Base-by-base conservation (phyloP, 331 rosid genomes). In the Stylosanthes scabra region DNA sequence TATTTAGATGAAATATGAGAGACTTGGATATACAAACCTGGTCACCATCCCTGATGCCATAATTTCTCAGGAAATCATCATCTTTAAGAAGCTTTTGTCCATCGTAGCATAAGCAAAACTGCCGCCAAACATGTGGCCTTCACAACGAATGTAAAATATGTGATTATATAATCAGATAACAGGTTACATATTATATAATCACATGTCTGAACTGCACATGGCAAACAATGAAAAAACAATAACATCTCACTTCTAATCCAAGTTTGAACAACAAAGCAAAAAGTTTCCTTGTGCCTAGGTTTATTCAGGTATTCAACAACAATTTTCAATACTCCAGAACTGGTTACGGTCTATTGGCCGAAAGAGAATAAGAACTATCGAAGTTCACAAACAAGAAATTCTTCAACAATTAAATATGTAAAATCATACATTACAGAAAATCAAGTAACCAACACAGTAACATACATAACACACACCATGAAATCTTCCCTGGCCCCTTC, bases 51-150 rank as follows among this genome's bases (percentile, higher is more conserved):
- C 83, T 91, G 87, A 94, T 81, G 52, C 96, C 93, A 69, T 88
- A 87, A 49, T 82, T 69, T 74, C 74, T 81, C 71, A 94, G 86
- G 68, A 56, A 60, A 63, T 89, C 93, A 2, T 79, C 60, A 45
- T 91, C 97, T 0, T 64, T 42, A 25, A 94, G 64, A 59, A 94
- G 86, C 86, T 94, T 94, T 78, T 81, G 88, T 75, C 81, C 97
- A 79, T 74, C 86, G 79, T 69, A 89, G 83, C 91, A 82, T 76
- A 91, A 84, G 85, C 97, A 94, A 84, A 94, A 91, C 84, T 85
- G 89, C 63, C 96, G 88, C 99, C 99, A 94, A 20, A 94, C 88
- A 59, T 89, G 96, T 9, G 86, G 85, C 99, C 99, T 94, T 4
- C 87, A 82, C 46, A 59, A 81, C 59, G 80, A 75, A 79, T n/a